These are phyloP conservation scores for Echeveria elegans DNA, from an alignment of 164 flowering plant genomes.

Conservation along the genomic window DNA sequence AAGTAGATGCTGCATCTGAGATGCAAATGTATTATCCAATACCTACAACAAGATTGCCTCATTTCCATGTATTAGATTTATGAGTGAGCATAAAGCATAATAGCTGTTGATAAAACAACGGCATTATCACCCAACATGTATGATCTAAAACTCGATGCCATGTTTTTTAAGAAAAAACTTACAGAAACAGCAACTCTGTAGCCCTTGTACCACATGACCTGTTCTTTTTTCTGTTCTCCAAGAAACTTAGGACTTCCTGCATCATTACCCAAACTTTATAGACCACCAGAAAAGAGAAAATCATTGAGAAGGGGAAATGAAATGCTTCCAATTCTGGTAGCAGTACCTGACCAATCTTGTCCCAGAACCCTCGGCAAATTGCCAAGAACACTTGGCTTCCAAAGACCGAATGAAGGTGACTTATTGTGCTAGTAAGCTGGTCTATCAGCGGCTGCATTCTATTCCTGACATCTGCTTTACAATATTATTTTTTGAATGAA, in stretches of 20 bases:
- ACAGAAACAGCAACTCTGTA: slow-evolving; percentile 66
- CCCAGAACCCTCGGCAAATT: slow-evolving; percentile 84
- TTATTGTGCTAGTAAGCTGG: slow-evolving; percentile 52
- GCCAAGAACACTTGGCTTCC: slow-evolving; percentile 69
- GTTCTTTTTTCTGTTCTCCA: slow-evolving; percentile 84
- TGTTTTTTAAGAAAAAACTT: slow-evolving; percentile 27
- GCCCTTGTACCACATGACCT: slow-evolving; percentile 81
- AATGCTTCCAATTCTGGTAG: background rate
- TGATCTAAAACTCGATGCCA: too few relatives aligned
- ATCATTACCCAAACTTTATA: background rate
- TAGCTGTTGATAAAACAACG: too few relatives aligned
- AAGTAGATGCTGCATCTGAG: too few relatives aligned
- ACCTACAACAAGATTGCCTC: too few relatives aligned
- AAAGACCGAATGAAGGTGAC: slow-evolving; percentile 63
- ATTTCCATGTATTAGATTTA: background rate
- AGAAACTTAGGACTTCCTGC: slow-evolving; percentile 74
- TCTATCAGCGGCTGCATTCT: slow-evolving; percentile 83
- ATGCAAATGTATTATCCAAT: too few relatives aligned
- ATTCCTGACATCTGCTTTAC: slow-evolving; percentile 58
- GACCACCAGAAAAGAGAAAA: background rate
- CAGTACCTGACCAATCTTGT: slow-evolving; percentile 74
- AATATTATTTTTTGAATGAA: slow-evolving; percentile 57
- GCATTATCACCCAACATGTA: too few relatives aligned
- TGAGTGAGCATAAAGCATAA: too few relatives aligned
- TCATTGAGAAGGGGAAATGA: background rate